Evolutionary conservation across 176 grass and related monocot genomes (phyloP), one percentile per base, ranked within the genome.

Genomic region (Poa annua): DNA sequence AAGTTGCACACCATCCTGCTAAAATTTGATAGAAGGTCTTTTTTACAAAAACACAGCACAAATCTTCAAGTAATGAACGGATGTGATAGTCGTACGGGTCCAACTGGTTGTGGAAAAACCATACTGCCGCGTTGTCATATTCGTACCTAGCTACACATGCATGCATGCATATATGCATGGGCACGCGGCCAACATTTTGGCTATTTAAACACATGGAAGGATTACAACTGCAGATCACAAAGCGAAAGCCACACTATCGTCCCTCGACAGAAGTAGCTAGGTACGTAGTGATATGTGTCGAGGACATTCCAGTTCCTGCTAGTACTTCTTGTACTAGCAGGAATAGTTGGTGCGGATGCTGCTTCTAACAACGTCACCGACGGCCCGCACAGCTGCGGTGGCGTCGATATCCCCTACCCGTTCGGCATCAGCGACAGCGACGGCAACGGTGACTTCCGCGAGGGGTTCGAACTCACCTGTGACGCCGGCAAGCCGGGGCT

Each of bases 351-450:
- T 3, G 34, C 8, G 3, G 6, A 1, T 34, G 34, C 8, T 10
- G 65, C 65, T 66, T 4, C 15, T 8, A 66, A 20, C 32, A 66
- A 14, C 33, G 64, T 66, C 33, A 10, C 64, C 34, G 34, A 67
- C 65, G 65, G 90, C 80, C 84, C 49, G 2, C 69, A 51, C 49
- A 86, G 73, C 72, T 89, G 90, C 17, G 75, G 90, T n/a, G 41
- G 80, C 63, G 73, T 87, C 11, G 33, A 61, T 42, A 78, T 92
- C 80, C 69, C 85, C 0, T 89, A 84, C 76, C 87, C 90, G 0
- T 92, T 92, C 22, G 90, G 90, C 79, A 84, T 76, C 20, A 8
- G 6, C 1, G 60, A 63, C 12, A 1, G 20, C 8, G 64, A 19
- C 17, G 22, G 42, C 9, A 0, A 13, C 0, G 81, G 80, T 6